Percentiles rank a stretch among this genome's conserved stretches.
These are phyloP conservation scores for Suillus alpinus DNA, from an alignment of 768 basidiomycete genomes.

Conservation along the genomic window DNA sequence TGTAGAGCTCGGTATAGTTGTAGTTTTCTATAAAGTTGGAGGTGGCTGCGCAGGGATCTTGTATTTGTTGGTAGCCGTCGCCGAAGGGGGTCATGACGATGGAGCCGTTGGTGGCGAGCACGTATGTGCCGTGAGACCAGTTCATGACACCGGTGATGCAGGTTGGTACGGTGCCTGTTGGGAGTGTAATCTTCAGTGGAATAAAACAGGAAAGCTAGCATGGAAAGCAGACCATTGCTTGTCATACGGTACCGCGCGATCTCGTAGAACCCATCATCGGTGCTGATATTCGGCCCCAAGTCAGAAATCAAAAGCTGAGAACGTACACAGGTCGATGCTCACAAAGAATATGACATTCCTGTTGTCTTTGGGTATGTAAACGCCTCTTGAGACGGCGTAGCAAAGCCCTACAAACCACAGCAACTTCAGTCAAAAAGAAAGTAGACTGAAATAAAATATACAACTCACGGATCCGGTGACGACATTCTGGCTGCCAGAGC, in stretches of 20 bases:
- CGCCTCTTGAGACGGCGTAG: slow-evolving; percentile 74
- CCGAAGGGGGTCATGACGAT: slow-evolving; percentile 69
- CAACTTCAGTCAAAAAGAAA: slow-evolving; percentile 5
- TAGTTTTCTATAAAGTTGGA: slow-evolving; percentile 88
- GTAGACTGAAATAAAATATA: neutral
- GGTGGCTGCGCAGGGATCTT: slow-evolving; percentile 86
- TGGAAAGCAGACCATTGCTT: slow-evolving; percentile 64
- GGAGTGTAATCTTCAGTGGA: neutral
- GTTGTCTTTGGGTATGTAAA: slow-evolving; percentile 86
- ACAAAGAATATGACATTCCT: slow-evolving; percentile 91
- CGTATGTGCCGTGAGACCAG: slow-evolving; percentile 87
- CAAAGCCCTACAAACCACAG: slow-evolving; percentile 60
- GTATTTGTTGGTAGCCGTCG: slow-evolving; percentile 93
- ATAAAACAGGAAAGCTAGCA: neutral
- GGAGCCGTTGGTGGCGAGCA: slow-evolving; percentile 71
- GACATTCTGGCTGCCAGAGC: slow-evolving; percentile 73
- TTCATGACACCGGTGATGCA: slow-evolving; percentile 88
- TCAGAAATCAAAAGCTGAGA: slow-evolving; percentile 2
- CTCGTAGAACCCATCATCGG: slow-evolving; percentile 78
- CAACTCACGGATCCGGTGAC: slow-evolving; percentile 77
- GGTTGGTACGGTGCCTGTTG: slow-evolving; percentile 70
- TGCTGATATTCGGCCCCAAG: slow-evolving; percentile 37
- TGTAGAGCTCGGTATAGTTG: slow-evolving; percentile 69
- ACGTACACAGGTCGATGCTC: slow-evolving; percentile 24
- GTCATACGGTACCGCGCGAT: slow-evolving; percentile 87